Base-by-base conservation (phyloP, 2,329 filamentous ascomycete genomes). In the Corniculantispora saksenae region DNA sequence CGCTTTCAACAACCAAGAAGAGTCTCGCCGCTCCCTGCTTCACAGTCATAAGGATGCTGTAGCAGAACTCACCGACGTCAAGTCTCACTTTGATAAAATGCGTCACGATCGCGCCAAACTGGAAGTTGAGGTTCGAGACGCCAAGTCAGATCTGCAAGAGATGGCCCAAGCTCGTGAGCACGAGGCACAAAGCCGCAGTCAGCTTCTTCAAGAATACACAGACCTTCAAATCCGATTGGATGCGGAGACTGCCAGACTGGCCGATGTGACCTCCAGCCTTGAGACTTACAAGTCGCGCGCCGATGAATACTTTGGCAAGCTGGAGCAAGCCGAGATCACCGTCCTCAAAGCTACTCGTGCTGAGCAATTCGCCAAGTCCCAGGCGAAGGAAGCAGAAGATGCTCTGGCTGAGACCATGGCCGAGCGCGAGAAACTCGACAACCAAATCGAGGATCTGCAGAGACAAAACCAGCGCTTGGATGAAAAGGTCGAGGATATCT, bases 241-340 rank as follows among this genome's bases (percentile, higher is more conserved):
- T 74, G 90, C 91, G 7, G 95, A 98, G 78, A 87, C 89, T 1
- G 97, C 93, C 1, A 94, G 91, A 75, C 84, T 94, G 32, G 86
- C 89, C 32, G 94, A 99, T 76, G 89, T 97, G 53, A 89, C 88
- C 9, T 91, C 93, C 3, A 97, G 91, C 75, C 84, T 98, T 50
- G 89, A 88, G 67, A 81, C 97, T 67, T 99, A 98, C 83, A 97
- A 97, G 84, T 89, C 87, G 68, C 89, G 94, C 51, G 91, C 94
- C 4, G 93, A 98, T 73, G 94, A 98, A 75, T 98, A 99, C 78
- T 99, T 97, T 79, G 91, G 89, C 81, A 97, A 97, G 79, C 87
- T 99, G 23, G 94, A 99, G 77, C 94, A 98, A 75, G 95, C 95
- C 19, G 94, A 99, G 77, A 96, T 98, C 69, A 89, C 94, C 0